phyloP scores from a whole-genome alignment of 495 filamentous ascomycete species.

The Podospora bellae-mahoneyi region DNA sequence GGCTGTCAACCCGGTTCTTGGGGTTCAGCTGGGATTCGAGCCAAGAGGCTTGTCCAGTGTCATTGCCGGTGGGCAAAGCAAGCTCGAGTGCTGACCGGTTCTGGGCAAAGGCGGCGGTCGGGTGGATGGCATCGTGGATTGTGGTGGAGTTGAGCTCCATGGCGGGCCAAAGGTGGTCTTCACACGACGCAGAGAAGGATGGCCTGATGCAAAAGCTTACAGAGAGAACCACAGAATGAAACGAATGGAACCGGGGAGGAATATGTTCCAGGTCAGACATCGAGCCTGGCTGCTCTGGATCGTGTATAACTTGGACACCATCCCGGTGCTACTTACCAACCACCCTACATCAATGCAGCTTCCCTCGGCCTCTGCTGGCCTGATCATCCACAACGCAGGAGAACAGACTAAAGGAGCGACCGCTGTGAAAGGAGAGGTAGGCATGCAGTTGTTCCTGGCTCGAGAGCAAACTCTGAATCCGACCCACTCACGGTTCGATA shows the following conservation, averaged over 20 bases:
- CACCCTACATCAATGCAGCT: too few relatives aligned
- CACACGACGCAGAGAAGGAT: background rate
- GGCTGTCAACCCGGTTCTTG: slow-evolving; percentile 51
- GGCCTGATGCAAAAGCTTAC: background rate
- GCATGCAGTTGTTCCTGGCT: too few relatives aligned
- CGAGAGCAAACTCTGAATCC: background rate
- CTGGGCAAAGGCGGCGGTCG: slow-evolving; percentile 45
- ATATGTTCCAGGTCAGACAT: too few relatives aligned
- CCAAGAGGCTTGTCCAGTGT: slow-evolving; percentile 28
- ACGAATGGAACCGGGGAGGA: background rate
- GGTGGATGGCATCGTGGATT: slow-evolving; percentile 48
- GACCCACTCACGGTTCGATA: background rate
- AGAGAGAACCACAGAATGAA: background rate
- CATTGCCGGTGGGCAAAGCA: slow-evolving; percentile 3
- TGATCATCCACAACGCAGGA: too few relatives aligned
- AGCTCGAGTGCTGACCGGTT: background rate
- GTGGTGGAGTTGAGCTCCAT: slow-evolving; percentile 45
- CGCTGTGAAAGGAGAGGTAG: too few relatives aligned
- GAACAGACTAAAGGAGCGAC: too few relatives aligned
- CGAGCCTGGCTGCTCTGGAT: too few relatives aligned
- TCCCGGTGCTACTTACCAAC: too few relatives aligned
- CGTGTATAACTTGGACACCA: too few relatives aligned
- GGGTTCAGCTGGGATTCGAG: slow-evolving; percentile 44
- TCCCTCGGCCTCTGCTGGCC: too few relatives aligned
- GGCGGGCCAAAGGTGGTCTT: slow-evolving; percentile 1